Percentiles rank a stretch among this genome's conserved stretches.
Conservation (phyloP, 23 red algal genomes). For the Chondrus crispus region DNA sequence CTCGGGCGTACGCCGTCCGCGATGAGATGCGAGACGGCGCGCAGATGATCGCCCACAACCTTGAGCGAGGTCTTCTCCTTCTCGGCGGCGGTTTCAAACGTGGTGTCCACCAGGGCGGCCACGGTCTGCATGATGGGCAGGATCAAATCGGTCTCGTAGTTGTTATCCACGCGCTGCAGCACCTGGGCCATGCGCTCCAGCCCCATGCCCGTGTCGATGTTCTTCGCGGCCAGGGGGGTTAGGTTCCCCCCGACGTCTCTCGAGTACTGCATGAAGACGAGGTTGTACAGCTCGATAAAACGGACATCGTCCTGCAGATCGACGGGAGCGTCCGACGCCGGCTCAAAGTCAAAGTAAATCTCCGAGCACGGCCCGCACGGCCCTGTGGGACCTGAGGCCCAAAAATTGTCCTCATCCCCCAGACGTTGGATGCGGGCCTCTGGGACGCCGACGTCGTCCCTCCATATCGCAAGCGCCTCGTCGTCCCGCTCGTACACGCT, state of each 20-base stretch:
- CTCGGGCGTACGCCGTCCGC: slow-evolving; percentile 79
- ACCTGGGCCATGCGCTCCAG: slow-evolving; percentile 90
- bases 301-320: slow-evolving; percentile 80
- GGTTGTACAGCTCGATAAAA: slow-evolving; percentile 96
- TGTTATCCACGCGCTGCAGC: slow-evolving; percentile 81
- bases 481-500: slow-evolving; percentile 85
- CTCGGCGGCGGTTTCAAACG: slow-evolving; percentile 10
- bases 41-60: slow-evolving; percentile 90
- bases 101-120: slow-evolving; percentile 18
- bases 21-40: slow-evolving; percentile 76
- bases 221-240: slow-evolving; percentile 64
- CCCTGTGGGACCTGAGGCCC: slow-evolving; percentile 88
- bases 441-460: slow-evolving; percentile 78
- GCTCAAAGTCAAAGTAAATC: slow-evolving; percentile 93
- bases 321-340: slow-evolving; percentile 12
- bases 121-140: slow-evolving; percentile 71
- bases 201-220: slow-evolving; percentile 98
- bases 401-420: slow-evolving; percentile 90
- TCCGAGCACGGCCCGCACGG: slow-evolving; percentile 98
- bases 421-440: slow-evolving; percentile 61
- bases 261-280: slow-evolving; percentile 96
- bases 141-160: slow-evolving; percentile 97
- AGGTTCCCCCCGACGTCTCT: slow-evolving; percentile 60
- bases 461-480: slow-evolving; percentile 87
- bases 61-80: slow-evolving; percentile 67